Evolutionary conservation across 352 stramenopile genomes (phyloP), one percentile per base, ranked within the genome.

Genomic region (Globisporangium paroecandrum): DNA sequence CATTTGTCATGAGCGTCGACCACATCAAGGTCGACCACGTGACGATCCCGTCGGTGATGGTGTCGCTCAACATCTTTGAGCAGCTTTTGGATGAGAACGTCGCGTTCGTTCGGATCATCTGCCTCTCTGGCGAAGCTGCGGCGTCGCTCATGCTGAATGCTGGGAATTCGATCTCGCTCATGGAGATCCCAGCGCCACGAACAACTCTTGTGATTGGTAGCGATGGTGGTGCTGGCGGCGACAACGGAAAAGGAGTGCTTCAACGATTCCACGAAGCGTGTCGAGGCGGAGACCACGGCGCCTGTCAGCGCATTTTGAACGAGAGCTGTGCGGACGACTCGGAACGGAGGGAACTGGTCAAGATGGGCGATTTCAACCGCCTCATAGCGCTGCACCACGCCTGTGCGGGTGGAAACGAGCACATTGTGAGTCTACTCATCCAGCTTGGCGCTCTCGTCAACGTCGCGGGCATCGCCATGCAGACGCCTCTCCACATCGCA

Each of bases 1-100:
- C 83, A 34, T 93, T 93, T 20, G 79, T 91, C 32, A 93, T 91
- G 83, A 91, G 75, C 53, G 85, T 91, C 2, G 83, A 91, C 54
- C 72, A 85, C 18, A 81, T 90, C 54, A 70, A 78, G 38, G 80
- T 83, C 20, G 79, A 83, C n/a, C 82, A 91, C 65, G 67, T 89
- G 6, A 83, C 80, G 43, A 77, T 93, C n/a, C 82, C 85, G 13
- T 71, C 81, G 13, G 79, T 91, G 12, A 91, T 91, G 85, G 77
- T 93, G 32, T 89, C 85, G 2, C 63, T 71, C 36, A 66, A 64
- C 4, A 66, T 73, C 3, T 88, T 89, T 43, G 51, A 78, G 27
- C 74, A 69, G 24, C 65, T 93, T 9, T 32, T 75, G 7, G 15
- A 49, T 4, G 61, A 77, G 27, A 54, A 72, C 4, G 59, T 66